phyloP scores from a whole-genome alignment of 805 yeast species.

The Zygotorulaspora chibaensis region DNA sequence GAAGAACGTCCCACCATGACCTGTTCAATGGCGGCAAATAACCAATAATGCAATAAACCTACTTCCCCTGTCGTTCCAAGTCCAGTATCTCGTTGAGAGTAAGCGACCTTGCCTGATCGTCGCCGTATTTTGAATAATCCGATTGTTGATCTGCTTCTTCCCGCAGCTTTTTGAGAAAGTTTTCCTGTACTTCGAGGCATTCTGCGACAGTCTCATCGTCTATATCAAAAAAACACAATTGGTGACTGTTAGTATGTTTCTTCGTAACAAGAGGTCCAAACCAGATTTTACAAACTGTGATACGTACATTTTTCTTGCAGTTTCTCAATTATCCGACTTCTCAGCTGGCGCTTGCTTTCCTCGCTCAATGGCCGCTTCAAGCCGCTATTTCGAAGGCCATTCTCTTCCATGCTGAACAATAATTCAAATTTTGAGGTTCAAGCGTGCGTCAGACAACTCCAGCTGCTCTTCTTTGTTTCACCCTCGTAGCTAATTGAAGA shows the following conservation, averaged over 20 bases:
- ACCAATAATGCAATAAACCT: neutral
- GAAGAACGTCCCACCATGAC: neutral
- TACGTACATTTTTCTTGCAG: constrained; percentile 20
- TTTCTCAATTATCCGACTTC: constrained; percentile 10
- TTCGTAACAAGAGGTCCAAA: neutral
- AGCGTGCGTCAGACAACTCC: too few relatives aligned
- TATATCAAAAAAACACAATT: neutral
- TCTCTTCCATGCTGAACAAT: too few relatives aligned
- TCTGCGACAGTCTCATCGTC: constrained; percentile 14
- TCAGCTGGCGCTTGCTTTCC: constrained; percentile 11
- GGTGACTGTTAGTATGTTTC: neutral
- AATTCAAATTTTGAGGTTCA: too few relatives aligned
- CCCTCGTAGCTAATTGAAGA: too few relatives aligned
- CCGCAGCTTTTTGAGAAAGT: constrained; percentile 7
- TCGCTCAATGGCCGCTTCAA: constrained; percentile 10
- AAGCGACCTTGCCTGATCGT: constrained; percentile 1
- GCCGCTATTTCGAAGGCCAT: too few relatives aligned
- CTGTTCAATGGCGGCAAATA: neutral
- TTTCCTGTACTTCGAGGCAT: constrained; percentile 6
- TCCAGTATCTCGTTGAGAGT: constrained; percentile 17
- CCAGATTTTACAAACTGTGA: neutral
- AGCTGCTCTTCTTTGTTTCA: too few relatives aligned
- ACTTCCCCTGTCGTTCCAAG: constrained; percentile 11
- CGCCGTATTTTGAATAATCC: constrained; percentile 4
- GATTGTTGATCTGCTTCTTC: constrained; percentile 8